Evolutionary conservation across 78 protist species (phyloP), one percentile per base, ranked within the genome.

Genomic region (Andalucia godoyi): DNA sequence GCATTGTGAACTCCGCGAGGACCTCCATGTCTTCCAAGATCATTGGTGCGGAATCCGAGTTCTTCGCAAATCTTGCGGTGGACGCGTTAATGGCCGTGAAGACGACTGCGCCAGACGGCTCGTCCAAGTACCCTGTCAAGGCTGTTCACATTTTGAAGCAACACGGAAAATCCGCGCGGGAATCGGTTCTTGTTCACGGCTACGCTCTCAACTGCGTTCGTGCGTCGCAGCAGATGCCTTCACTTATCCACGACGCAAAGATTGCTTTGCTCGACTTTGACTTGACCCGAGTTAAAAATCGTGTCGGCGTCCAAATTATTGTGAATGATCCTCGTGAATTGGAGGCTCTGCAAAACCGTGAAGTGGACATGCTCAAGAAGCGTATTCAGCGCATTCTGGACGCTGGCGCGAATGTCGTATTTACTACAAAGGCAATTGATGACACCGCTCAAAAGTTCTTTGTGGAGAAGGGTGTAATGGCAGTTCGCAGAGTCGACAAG

Each of bases 391-490:
- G 81, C 80, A 76, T 97, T 57, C 27, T 96, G 30, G 78, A 86
- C 33, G 65, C 97, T 0, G 99, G 99, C 39, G 99, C 98, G 17
- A 97, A 97, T 62, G 98, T 95, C 49, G 66, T 97, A 27, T 79
- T 97, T 27, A 91, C 98, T 30, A 87, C 99, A 53, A 81, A 91
- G 81, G 98, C 97, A 51, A 93, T 95, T 76, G 99, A 94, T 54
- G 98, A 93, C 63, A 38, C 76, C 57, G 77, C 87, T 65, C 38
- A 85, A 55, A 94, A 95, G 68, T 91, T 80, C 76, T 76, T 97
- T 57, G 92, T 93, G 1, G 97, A 95, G 72, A 86, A 84, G 1
- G 90, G 92, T 39, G 92, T 70, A 41, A 83, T 95, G 83, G 99
- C 88, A 25, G 81, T 89, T 23, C 76, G 99, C 33, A 88, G 98